Percentiles rank a stretch among this genome's conserved stretches.
phyloP scores from a whole-genome alignment of 345 rosid genomes.

The Pistacia vera region DNA sequence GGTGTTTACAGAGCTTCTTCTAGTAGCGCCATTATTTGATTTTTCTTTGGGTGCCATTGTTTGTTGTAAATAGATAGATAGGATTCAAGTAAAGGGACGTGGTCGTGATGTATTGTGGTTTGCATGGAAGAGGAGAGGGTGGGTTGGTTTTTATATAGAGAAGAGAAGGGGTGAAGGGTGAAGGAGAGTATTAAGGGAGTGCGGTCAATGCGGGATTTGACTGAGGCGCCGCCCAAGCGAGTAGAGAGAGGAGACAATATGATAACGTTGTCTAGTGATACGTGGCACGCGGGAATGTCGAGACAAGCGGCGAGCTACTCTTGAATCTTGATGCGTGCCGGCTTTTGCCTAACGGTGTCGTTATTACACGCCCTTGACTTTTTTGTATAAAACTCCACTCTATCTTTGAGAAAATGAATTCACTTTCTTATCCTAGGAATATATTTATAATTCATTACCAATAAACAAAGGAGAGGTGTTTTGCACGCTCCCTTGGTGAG shows the following conservation, averaged over 20 bases:
- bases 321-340: conserved; percentile 30
- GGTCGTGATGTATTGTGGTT: neutral
- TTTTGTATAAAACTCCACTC: conserved; percentile 13
- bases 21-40: neutral
- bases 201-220: conserved; percentile 44
- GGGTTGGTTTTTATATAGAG: conserved; percentile 11
- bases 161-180: neutral
- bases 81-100: neutral
- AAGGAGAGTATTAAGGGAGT: neutral
- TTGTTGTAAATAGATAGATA: neutral
- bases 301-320: conserved; percentile 34
- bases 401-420: conserved; percentile 7
- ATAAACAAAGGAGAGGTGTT: neutral
- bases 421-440: conserved; percentile 12
- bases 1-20: conserved; percentile 5
- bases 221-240: conserved; percentile 47
- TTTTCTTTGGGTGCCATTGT: conserved; percentile 14
- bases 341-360: conserved; percentile 41
- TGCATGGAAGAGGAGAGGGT: neutral
- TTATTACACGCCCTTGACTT: conserved; percentile 11
- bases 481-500: neutral
- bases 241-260: conserved; percentile 29
- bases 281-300: conserved; percentile 57
- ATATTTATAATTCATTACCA: too few relatives aligned
- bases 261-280: conserved; percentile 31